phyloP scores from a whole-genome alignment of 345 rosid species.

The Linum tenue region DNA sequence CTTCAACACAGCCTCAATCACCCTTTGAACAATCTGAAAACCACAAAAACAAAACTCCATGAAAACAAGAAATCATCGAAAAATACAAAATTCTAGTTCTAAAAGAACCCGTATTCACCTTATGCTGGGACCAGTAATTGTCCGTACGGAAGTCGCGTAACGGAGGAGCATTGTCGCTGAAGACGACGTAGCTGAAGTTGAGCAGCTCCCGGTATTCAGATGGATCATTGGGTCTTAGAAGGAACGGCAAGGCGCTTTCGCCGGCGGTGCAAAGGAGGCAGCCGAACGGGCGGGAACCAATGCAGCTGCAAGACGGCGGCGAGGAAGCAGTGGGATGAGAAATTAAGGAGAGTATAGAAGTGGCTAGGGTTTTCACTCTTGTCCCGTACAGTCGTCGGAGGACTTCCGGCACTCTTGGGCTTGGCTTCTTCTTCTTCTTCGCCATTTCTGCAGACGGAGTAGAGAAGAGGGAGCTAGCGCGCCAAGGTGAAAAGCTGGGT shows the following conservation, averaged over 20 bases:
- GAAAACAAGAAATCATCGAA: neutral
- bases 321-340: slow-evolving; percentile 5
- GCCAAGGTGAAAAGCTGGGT: too few species aligned
- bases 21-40: slow-evolving; percentile 45
- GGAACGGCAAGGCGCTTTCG: slow-evolving; percentile 26
- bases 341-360: slow-evolving; percentile 31
- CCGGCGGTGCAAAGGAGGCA: slow-evolving; percentile 29
- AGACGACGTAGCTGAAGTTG: slow-evolving; percentile 40
- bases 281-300: slow-evolving; percentile 16
- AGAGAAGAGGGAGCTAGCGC: too few species aligned
- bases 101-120: slow-evolving; percentile 23
- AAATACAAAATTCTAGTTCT: neutral
- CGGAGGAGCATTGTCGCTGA: slow-evolving; percentile 37
- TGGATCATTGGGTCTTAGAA: slow-evolving; percentile 48
- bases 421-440: slow-evolving; percentile 13
- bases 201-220: slow-evolving; percentile 45
- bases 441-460: slow-evolving; percentile 17
- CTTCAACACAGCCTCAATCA: slow-evolving; percentile 33
- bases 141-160: slow-evolving; percentile 22
- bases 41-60: neutral
- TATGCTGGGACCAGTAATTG: slow-evolving; percentile 43
- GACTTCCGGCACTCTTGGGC: slow-evolving; percentile 40
- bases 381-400: slow-evolving; percentile 43
- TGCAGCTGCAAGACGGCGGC: slow-evolving; percentile 27
- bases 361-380: slow-evolving; percentile 34